A percentile compares a stretch with the other conserved stretches of the same genome.
These are phyloP conservation scores for Santalum album DNA, from an alignment of 164 flowering plant species.

Conservation along the genomic window DNA sequence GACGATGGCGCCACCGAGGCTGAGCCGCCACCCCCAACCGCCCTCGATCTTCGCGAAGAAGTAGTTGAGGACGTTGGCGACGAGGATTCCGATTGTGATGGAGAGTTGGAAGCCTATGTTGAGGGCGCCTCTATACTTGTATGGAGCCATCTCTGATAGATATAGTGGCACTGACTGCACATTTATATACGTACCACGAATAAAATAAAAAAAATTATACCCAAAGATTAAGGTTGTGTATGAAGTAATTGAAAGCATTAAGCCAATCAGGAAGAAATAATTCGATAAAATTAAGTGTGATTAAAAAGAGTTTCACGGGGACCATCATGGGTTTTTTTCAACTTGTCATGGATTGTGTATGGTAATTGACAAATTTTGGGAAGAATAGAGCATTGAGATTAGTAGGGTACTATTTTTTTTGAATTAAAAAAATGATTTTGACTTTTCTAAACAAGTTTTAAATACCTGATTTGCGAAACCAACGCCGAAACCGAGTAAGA, in stretches of 20 bases:
- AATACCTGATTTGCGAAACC: constrained; percentile 73
- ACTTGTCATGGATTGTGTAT: no score
- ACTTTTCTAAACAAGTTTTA: not conserved
- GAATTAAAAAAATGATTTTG: no score
- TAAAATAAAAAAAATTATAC: not conserved
- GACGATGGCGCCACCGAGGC: constrained; percentile 59
- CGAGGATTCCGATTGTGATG: constrained; percentile 63
- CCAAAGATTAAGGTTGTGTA: no score
- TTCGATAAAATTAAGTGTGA: no score
- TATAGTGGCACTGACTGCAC: constrained; percentile 73
- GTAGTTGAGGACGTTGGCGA: constrained; percentile 63
- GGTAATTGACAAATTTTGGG: no score
- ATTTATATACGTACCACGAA: no score
- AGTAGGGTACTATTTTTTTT: no score
- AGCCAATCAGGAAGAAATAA: no score
- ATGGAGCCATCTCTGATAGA: constrained; percentile 84
- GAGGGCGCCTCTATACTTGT: constrained; percentile 61
- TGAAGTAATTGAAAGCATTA: no score
- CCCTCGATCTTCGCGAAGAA: constrained; percentile 56
- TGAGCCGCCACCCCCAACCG: constrained; percentile 73
- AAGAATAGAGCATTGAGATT: no score
- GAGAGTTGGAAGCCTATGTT: constrained; percentile 75
- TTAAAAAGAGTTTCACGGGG: no score
- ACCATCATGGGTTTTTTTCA: no score
- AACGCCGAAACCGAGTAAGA: constrained; percentile 60